These are phyloP conservation scores for Taphrina flavorubra DNA, from an alignment of 1,139 yeast species.

Conservation along the genomic window DNA sequence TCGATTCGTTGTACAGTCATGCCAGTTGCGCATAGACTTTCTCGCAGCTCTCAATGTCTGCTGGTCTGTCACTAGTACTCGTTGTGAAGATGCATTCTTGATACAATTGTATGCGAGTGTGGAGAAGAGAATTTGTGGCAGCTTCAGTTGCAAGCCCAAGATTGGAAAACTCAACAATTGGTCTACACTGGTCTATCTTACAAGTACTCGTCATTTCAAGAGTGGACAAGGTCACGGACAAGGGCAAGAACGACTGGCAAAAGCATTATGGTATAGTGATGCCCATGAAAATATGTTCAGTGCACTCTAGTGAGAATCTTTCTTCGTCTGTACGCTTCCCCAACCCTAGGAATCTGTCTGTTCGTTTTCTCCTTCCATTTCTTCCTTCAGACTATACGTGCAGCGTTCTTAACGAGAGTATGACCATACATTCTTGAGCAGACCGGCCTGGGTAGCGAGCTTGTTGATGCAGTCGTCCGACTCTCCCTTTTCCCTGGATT, in stretches of 20 bases:
- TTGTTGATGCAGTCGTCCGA: slow-evolving; percentile 99
- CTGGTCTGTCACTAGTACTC: too few relatives aligned
- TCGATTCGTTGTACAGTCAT: neutral
- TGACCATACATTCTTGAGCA: slow-evolving; percentile 70
- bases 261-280: neutral
- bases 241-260: neutral
- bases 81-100: too few relatives aligned
- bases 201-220: too few relatives aligned
- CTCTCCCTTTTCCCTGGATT: slow-evolving; percentile 73
- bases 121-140: too few relatives aligned
- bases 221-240: neutral
- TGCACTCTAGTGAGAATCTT: neutral
- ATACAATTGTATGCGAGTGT: neutral
- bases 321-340: slow-evolving; percentile 29
- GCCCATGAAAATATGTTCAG: slow-evolving; percentile 8
- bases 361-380: neutral
- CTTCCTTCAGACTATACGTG: slow-evolving; percentile 28
- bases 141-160: too few relatives aligned
- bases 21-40: too few relatives aligned
- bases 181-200: too few relatives aligned
- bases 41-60: too few relatives aligned
- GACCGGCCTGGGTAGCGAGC: slow-evolving; percentile 98
- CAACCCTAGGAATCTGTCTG: slow-evolving; percentile 34
- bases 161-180: too few relatives aligned
- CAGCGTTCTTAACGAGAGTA: slow-evolving; percentile 47